Conservation (phyloP, 139 green algal genomes). For the Dunaliella sp. region DNA sequence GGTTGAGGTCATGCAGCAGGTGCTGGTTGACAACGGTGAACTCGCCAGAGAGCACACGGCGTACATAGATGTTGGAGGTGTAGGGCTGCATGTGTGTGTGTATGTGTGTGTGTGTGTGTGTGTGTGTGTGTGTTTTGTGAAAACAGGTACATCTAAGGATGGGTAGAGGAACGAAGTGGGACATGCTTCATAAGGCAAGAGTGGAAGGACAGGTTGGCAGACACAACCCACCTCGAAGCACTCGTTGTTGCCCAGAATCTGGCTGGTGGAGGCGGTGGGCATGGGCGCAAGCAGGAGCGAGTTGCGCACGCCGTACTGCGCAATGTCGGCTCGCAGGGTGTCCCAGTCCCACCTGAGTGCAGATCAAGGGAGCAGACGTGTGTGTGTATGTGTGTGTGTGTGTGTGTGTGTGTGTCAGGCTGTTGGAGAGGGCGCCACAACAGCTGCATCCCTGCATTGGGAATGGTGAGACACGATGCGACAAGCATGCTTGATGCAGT, state of each 20-base stretch:
- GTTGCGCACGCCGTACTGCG: slow-evolving; percentile 89
- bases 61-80: slow-evolving; percentile 98
- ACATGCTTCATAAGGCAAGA: slow-evolving; percentile 80
- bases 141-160: no score
- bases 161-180: no score
- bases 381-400: no score
- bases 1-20: slow-evolving; percentile 90
- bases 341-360: slow-evolving; percentile 82
- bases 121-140: no score
- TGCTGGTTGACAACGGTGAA: slow-evolving; percentile 98
- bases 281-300: slow-evolving; percentile 97
- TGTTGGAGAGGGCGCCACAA: no score
- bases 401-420: no score
- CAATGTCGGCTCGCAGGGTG: slow-evolving; percentile 71
- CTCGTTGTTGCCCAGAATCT: slow-evolving; percentile 97
- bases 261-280: slow-evolving; percentile 93
- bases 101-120: no score
- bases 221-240: slow-evolving; percentile 95
- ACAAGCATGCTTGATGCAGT: no score
- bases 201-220: neutral
- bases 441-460: no score
- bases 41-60: slow-evolving; percentile 92
- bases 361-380: no score
- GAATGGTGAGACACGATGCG: no score
- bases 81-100: slow-evolving; percentile 92